Evolutionary conservation across 371 early-diverging fungal genomes (phyloP).

Genomic region (Parasitella parasitica): DNA sequence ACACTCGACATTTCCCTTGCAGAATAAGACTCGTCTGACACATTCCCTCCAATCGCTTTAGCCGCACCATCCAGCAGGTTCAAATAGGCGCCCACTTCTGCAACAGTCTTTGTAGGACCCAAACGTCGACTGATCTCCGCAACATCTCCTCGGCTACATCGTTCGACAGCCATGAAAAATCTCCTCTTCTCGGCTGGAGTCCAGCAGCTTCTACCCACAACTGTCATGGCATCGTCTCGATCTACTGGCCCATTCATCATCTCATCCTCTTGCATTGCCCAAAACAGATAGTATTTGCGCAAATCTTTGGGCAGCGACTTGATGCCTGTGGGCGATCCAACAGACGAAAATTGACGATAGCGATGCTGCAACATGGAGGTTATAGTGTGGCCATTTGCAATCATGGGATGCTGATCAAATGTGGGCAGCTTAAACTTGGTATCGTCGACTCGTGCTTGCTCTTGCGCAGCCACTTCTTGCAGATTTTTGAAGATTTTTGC

Average conservation of each 20-base stretch:
- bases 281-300: neutral
- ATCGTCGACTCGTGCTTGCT: neutral
- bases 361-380: neutral
- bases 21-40: neutral
- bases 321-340: neutral
- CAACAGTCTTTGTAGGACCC: constrained; percentile 22
- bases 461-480: neutral
- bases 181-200: constrained; percentile 14
- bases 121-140: constrained; percentile 20
- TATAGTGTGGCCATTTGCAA: neutral
- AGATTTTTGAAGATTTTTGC: neutral
- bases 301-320: neutral
- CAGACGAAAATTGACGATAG: neutral
- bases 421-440: neutral
- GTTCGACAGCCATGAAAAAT: constrained; percentile 27
- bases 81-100: constrained; percentile 16
- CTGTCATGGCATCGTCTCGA: neutral
- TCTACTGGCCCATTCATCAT: neutral
- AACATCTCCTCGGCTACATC: constrained; percentile 16
- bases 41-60: neutral
- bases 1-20: constrained; percentile 20
- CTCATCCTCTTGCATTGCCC: neutral
- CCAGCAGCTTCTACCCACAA: constrained; percentile 16
- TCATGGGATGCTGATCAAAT: neutral
- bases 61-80: constrained; percentile 9